Evolutionary conservation across 345 rosid genomes (phyloP).

Genomic region (Dipteronia dyeriana): DNA sequence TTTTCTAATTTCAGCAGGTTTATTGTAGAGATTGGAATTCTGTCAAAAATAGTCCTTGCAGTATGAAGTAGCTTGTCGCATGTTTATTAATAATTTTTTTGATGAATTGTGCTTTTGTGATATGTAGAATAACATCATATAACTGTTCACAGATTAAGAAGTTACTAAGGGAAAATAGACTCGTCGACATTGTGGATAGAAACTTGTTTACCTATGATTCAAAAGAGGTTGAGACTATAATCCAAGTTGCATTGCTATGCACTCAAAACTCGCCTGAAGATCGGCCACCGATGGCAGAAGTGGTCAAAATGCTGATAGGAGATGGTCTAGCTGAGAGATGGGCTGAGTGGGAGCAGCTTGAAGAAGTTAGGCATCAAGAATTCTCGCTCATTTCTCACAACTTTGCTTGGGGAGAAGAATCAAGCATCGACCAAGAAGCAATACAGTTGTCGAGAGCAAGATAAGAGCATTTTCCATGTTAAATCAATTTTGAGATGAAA

Average conservation of each 20-base stretch:
- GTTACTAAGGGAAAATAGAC: slow-evolving; percentile 67
- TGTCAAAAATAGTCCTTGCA: background rate
- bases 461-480: slow-evolving; percentile 32
- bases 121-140: background rate
- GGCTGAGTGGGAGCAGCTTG: slow-evolving; percentile 72
- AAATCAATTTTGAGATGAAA: slow-evolving; percentile 8
- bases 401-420: slow-evolving; percentile 70
- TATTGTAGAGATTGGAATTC: background rate
- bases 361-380: slow-evolving; percentile 61
- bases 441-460: slow-evolving; percentile 77
- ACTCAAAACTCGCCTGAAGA: slow-evolving; percentile 76
- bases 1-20: too few relatives aligned
- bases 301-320: slow-evolving; percentile 79
- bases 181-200: slow-evolving; percentile 70
- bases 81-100: background rate
- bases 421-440: slow-evolving; percentile 69
- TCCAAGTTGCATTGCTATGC: slow-evolving; percentile 83
- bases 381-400: slow-evolving; percentile 50
- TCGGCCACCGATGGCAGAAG: slow-evolving; percentile 74
- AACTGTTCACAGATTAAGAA: slow-evolving; percentile 58
- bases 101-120: background rate
- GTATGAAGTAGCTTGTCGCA: background rate
- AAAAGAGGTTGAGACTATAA: slow-evolving; percentile 67
- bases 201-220: slow-evolving; percentile 52
- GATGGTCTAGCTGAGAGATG: slow-evolving; percentile 69